Evolutionary conservation across 192 early-diverging fungal species (phyloP).

Genomic region (Chytriomyces sp.): DNA sequence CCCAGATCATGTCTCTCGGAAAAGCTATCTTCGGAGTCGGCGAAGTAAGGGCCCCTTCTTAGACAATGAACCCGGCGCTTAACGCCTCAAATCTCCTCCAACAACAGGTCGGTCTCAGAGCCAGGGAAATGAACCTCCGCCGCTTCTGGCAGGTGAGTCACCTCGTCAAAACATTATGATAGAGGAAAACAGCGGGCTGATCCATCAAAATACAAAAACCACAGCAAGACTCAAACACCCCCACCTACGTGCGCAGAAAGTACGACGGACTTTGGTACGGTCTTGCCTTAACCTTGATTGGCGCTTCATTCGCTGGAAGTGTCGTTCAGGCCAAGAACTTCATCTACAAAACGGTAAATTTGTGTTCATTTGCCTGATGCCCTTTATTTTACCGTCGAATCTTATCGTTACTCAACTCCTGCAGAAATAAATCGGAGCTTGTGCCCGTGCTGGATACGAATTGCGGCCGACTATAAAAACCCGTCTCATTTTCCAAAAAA

Average conservation of each 20-base stretch:
- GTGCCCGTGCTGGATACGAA: too few species aligned
- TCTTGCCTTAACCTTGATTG: neutral
- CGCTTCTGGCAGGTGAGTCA: conserved; percentile 35
- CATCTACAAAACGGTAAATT: conserved; percentile 19
- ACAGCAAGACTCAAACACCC: conserved; percentile 38
- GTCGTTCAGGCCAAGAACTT: conserved; percentile 2
- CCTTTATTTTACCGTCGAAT: too few species aligned
- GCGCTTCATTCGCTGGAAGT: neutral
- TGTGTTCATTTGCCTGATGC: neutral
- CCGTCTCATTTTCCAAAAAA: too few species aligned
- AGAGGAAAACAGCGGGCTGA: too few species aligned
- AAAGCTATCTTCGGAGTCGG: conserved; percentile 30
- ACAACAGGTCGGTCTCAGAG: conserved; percentile 22
- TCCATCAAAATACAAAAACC: too few species aligned
- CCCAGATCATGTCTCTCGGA: conserved; percentile 25
- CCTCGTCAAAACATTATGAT: neutral
- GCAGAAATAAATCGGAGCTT: too few species aligned
- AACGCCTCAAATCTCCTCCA: neutral
- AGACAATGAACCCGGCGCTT: neutral
- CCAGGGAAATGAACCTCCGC: conserved; percentile 27
- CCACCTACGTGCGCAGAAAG: conserved; percentile 36
- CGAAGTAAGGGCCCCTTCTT: conserved; percentile 7
- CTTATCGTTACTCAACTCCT: too few species aligned
- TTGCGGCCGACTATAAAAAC: too few species aligned
- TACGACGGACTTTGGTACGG: conserved; percentile 34